Evolutionary conservation across 1,139 yeast genomes (phyloP), one percentile per base, ranked within the genome.

Genomic region (Zygoascus meyerae): DNA sequence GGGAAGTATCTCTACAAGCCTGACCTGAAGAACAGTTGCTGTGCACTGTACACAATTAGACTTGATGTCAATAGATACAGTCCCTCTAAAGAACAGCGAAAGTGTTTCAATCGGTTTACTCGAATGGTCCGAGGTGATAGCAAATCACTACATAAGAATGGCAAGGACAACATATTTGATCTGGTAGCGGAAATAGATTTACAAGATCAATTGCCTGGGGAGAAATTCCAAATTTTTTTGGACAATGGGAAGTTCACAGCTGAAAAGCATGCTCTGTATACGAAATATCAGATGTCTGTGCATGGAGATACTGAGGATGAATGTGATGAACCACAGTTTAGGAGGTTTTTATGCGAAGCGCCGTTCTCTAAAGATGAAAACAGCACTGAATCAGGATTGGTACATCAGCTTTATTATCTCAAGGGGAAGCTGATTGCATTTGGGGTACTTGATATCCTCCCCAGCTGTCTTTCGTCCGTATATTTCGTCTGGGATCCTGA

Each of bases 401-500:
- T 31, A 14, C 97, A 90, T 62, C 95, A 86, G 59, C 77, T 86
- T 59, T 89, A 87, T 59, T 83, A 84, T 57, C 62, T 76, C 18
- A 75, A 85, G 42, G 79, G 67, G 5, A 72, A 74, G 50, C 67
- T 90, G 30, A 77, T 86, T 35, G 96, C 94, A 0, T 67, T 90
- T 31, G 86, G 87, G 0, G 86, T 89, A 0, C 62, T 85, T 26
- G 97, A 90, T 62, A 69, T 89, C 31, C 63, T 90, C 34, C 95
- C 95, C 0, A 65, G 78, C 14, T 84, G 90, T 0, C 64, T 90
- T 0, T 86, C 95, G 0, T 82, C 95, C 0, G 92, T 90, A 1
- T 90, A 89, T 60, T 84, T 89, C 58, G 79, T 89, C 14, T 87
- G 95, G 86, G 94, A 89, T 60, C 95, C 95, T 0, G 90, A 80